Conservation (phyloP, 192 early-diverging fungal genomes). For the Rhizophagus clarus region DNA sequence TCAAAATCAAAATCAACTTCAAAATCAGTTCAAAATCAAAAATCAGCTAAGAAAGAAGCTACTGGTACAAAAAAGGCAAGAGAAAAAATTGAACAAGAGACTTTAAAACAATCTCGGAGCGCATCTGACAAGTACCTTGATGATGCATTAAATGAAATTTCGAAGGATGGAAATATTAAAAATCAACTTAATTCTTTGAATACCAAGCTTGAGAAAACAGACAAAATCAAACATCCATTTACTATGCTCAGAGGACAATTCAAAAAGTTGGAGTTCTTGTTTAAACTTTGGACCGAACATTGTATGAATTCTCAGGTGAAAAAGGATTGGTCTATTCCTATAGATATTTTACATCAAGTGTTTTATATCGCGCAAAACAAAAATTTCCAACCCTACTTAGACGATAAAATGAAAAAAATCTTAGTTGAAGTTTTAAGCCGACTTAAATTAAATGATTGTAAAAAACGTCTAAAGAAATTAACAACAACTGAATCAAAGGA, state of each 20-base stretch:
- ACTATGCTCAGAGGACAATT: background rate
- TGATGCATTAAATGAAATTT: background rate
- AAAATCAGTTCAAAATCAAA: background rate
- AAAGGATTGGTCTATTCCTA: background rate
- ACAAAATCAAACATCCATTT: background rate
- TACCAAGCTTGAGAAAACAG: background rate
- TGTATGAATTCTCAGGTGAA: background rate
- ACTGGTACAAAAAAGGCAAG: background rate
- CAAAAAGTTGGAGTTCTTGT: constrained; percentile 20
- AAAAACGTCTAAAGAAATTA: background rate
- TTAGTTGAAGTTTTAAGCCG: background rate
- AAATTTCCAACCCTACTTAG: background rate
- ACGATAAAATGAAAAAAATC: background rate
- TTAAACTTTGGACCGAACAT: constrained; percentile 21
- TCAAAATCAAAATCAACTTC: too few species aligned
- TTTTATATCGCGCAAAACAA: constrained; percentile 23
- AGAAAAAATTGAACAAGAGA: background rate
- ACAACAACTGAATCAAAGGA: background rate
- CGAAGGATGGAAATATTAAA: background rate
- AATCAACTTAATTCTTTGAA: background rate
- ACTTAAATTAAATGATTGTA: background rate
- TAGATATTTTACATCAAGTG: constrained; percentile 22
- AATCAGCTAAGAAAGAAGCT: background rate
- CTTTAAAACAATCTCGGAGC: background rate
- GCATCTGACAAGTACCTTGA: background rate